Evolutionary conservation across 345 rosid genomes (phyloP), one percentile per base, ranked within the genome.

Genomic region (Gossypium turneri): DNA sequence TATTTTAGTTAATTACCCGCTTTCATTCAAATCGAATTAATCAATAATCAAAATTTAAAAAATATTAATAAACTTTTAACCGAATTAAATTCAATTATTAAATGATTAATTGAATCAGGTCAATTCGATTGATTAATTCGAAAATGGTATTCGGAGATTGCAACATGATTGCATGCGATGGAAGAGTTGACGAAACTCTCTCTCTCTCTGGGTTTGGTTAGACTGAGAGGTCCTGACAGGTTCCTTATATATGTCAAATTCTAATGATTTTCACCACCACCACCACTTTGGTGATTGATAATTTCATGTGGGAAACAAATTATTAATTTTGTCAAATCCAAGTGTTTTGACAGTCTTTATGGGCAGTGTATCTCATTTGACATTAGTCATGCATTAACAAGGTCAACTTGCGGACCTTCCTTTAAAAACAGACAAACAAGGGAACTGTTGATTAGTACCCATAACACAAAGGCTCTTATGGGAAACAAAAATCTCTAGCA

Each of bases 391-490:
- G 51, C 51, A 47, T 25, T 68, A 2, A 13, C 69, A 48, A 60
- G 67, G 84, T 86, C 88, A 86, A 73, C 55, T 53, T 79, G 84
- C 86, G 84, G 76, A 83, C 84, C 89, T 80, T 82, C 82, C 86
- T 76, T 57, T 57, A 50, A 34, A 34, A 73, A 73, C 55, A 29
- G 29, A 25, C 34, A 25, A 60, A 67, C 20, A 24, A 47, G 43
- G 48, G 3, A 50, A 34, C 41, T 34, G 41, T 19, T 25, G 43
- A 60, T 59, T 47, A 16, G 38, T 63, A 13, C 11, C 24, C 51
- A 47, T 63, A 72, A 53, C 70, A 61, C 41, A 34, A 63, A 75
- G 65, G 62, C 34, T 38, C 1, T 34, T 51, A 7, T 47, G 22
- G 50, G 41, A 9, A 45, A 9, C 41, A 34, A 34, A 45, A 45